Base-by-base conservation (phyloP, 106 monocot species). In the Apostasia shenzhenica region DNA sequence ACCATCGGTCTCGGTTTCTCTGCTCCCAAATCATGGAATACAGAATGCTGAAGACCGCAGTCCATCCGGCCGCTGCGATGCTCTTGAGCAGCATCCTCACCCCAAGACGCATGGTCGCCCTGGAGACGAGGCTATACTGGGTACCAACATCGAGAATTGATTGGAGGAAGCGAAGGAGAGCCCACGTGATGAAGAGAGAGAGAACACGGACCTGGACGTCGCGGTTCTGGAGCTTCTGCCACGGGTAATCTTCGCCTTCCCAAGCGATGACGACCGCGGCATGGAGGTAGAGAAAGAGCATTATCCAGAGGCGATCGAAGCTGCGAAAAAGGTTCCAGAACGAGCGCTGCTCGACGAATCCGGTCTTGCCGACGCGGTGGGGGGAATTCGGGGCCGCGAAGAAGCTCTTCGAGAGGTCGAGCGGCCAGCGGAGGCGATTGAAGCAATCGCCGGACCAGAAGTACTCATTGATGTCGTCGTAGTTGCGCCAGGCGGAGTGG, bases 381-480 rank as follows among this genome's bases (percentile, higher is more conserved):
- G 46, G 72, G 55, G 54, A 70, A 8, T 81, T 78, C 7, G 83
- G 81, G 5, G 54, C 10, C 54, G 66, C 67, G 60, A 95, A 95
- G 78, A 95, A 95, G 69, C 70, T 80, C 62, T 70, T 73, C 54
- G 88, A 86, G 10, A 73, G 73, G 12, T 95, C 84, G 8, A 92
- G 69, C 0, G 95, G 95, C 95, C 95, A 95, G 1, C 79, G 70
- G 14, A 95, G 73, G 63, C 79, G 72, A 1, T 84, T 76, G 50
- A 95, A 91, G 47, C 86, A 86, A 45, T 70, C 63, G 13, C 82
- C 72, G 41, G 70, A 77, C 92, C 92, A 95, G 78, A 95, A 95
- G 52, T 95, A 95, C 85, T 95, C 89, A 41, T 92, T 95, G 57
- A 95, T 82, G 55, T 95, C 91, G 44, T 95, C 88, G 67, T 95